Evolutionary conservation across 1,284 basidiomycete genomes (phyloP), one percentile per base, ranked within the genome.

Genomic region (Gomphus bonarii): DNA sequence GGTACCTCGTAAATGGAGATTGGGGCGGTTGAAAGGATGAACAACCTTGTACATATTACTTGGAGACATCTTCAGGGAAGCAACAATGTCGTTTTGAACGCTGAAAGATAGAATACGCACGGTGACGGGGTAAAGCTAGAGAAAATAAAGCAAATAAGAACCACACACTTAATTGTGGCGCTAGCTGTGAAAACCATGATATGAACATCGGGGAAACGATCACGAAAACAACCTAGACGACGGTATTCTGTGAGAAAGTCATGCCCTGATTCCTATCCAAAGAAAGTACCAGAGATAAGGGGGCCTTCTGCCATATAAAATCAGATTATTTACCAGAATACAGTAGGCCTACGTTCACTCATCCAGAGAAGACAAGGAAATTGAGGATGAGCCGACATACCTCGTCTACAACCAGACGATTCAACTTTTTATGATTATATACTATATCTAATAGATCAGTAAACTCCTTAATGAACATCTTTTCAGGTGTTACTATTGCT

Each of bases 141-240:
- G 6, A 11, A 16, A 14, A 25, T n/a, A n/a, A n/a, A n/a, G n/a
- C n/a, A n/a, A 35, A 31, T 20, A 31, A 50, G 28, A 40, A 14
- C 11, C 14, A 54, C 74, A 51, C 64, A 88, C 86, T 67, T 68
- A 52, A 75, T 66, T 10, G 84, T 90, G 2, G 88, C 87, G 8
- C 85, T 87, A 0, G 88, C 85, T 1, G 88, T 90, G n/a, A 90
- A 69, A 6, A 86, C 87, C 78, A 91, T 93, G 60, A 94, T 85
- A 0, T 90, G 91, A 0, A 93, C 78, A 53, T 75, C 73, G 0
- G 80, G 81, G 65, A 84, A 93, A 20, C 73, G 73, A 33, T 79
- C 71, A 1, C 90, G 76, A 66, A 94, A 90, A 22, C 72, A 70
- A 6, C 87, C 86, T 4, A 95, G 74, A 38, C 75, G 76, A 46